Evolutionary conservation across 768 basidiomycete genomes (phyloP).

Genomic region (Mycena olivaceomarginata): DNA sequence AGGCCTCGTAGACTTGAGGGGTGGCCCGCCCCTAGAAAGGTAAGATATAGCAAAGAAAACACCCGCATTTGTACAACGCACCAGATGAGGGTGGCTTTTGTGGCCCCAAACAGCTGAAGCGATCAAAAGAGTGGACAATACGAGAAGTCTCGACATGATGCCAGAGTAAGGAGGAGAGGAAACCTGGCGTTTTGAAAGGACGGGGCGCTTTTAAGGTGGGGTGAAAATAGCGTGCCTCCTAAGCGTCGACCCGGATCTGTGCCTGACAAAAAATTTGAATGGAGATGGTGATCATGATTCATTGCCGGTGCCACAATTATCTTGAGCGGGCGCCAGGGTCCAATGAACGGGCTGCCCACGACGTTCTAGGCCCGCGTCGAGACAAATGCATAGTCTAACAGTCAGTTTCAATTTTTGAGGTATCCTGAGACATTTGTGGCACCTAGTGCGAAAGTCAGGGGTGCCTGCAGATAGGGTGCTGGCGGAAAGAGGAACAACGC

Average conservation of each 20-base stretch:
- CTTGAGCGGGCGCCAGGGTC: too few species aligned
- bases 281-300: neutral
- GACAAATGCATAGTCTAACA: too few species aligned
- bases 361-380: too few species aligned
- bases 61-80: neutral
- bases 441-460: too few species aligned
- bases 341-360: too few species aligned
- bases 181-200: neutral
- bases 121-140: conserved; percentile 8
- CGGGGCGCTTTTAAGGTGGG: neutral
- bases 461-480: too few species aligned
- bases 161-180: neutral
- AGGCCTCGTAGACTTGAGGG: neutral
- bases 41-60: neutral
- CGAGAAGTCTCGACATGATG: conserved; percentile 2
- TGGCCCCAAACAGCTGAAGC: conserved; percentile 3
- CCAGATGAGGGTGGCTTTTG: neutral
- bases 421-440: too few species aligned
- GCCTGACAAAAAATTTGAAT: neutral
- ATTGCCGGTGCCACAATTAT: too few species aligned
- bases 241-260: neutral
- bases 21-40: neutral
- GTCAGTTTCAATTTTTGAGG: too few species aligned
- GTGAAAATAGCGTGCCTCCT: neutral
- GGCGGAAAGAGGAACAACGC: too few species aligned